These are phyloP conservation scores for Aspergillus melleus DNA, from an alignment of 2,329 filamentous ascomycete species.

Conservation along the genomic window DNA sequence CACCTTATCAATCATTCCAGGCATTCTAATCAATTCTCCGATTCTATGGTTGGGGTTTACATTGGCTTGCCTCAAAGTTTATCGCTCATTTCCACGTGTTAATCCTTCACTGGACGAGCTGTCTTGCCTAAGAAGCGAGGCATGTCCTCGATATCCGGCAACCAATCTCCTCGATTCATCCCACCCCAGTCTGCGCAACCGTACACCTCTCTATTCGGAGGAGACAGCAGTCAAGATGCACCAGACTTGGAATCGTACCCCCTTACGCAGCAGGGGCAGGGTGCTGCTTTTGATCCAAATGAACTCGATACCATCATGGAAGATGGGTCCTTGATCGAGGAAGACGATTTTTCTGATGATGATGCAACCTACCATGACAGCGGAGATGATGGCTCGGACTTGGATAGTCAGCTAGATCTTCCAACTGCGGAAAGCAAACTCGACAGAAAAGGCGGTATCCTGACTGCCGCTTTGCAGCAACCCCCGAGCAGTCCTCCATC, in stretches of 20 bases:
- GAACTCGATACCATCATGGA: constrained; percentile 24
- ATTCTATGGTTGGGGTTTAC: not conserved
- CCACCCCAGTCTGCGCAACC: constrained; percentile 32
- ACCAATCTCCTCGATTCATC: constrained; percentile 21
- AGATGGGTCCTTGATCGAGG: constrained; percentile 17
- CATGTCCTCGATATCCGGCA: constrained; percentile 32
- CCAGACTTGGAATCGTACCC: constrained; percentile 13
- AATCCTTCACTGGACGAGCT: not conserved
- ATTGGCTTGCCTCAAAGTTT: not conserved
- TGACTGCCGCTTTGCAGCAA: not conserved
- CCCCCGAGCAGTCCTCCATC: constrained; percentile 9
- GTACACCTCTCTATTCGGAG: constrained; percentile 32
- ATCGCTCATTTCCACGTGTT: not conserved
- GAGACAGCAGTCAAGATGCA: constrained; percentile 24
- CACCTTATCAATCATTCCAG: not conserved
- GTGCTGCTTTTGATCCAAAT: constrained; percentile 9
- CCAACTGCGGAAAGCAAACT: not conserved
- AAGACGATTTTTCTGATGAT: constrained; percentile 21
- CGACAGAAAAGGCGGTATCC: not conserved
- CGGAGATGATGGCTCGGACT: constrained; percentile 13
- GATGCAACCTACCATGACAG: constrained; percentile 26
- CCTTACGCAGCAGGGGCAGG: constrained; percentile 9
- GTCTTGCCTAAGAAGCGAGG: constrained; percentile 4
- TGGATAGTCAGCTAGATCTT: not conserved
- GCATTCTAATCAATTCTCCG: not conserved